These are phyloP conservation scores for Clarireedia paspali DNA, from an alignment of 2,329 filamentous ascomycete genomes.

Conservation along the genomic window DNA sequence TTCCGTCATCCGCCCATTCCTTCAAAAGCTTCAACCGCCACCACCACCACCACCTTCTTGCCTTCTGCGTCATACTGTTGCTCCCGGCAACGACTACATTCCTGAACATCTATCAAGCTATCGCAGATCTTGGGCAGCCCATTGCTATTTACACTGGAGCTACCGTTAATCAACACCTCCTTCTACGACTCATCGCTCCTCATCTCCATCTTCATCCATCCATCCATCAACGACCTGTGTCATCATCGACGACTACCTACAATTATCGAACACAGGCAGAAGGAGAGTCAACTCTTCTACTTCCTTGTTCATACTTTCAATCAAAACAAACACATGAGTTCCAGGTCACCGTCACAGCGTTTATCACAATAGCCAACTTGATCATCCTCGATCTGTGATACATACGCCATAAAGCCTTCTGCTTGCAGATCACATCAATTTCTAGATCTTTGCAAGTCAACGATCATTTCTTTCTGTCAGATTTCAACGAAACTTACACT, in stretches of 20 bases:
- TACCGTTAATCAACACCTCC: neutral
- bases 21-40: conserved; percentile 6
- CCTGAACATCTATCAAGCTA: conserved; percentile 8
- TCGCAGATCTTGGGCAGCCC: conserved; percentile 7
- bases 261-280: conserved; percentile 19
- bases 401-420: conserved; percentile 5
- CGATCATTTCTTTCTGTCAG: neutral
- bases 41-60: conserved; percentile 2
- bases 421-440: conserved; percentile 1
- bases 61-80: conserved; percentile 19
- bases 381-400: conserved; percentile 15
- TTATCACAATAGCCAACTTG: conserved; percentile 31
- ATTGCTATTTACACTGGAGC: conserved; percentile 4
- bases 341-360: conserved; percentile 32
- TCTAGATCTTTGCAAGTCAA: conserved; percentile 5
- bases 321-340: conserved; percentile 34
- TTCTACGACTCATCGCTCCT: neutral
- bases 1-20: conserved; percentile 11
- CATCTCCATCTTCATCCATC: no score
- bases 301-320: conserved; percentile 35
- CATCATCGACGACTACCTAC: conserved; percentile 1
- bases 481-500: neutral
- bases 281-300: conserved; percentile 43
- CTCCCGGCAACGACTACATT: conserved; percentile 18
- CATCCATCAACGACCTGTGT: neutral